Conservation (phyloP, 441 rosid species). For the Lepidium campestre region DNA sequence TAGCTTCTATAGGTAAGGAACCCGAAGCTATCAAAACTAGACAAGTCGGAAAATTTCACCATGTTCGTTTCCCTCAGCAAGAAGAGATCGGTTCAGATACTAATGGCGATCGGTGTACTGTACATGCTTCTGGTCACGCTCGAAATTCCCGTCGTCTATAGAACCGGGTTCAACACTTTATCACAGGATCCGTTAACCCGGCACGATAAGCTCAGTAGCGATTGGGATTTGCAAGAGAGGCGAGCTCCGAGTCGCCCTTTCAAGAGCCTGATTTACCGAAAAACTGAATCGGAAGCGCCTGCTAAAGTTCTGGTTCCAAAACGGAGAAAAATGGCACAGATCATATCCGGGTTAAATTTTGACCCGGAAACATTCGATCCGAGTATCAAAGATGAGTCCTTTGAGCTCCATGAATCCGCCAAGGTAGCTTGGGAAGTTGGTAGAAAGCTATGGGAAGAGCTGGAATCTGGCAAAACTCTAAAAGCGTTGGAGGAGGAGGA, state of each 20-base stretch:
- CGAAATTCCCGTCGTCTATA: conserved; percentile 73
- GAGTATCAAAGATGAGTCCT: conserved; percentile 40
- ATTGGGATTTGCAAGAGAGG: conserved; percentile 39
- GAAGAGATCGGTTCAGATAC: conserved; percentile 61
- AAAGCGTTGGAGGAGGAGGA: conserved; percentile 14
- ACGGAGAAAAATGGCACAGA: not conserved
- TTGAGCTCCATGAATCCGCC: conserved; percentile 68
- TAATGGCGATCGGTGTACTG: conserved; percentile 44
- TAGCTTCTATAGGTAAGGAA: no score
- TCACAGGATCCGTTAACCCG: conserved; percentile 40
- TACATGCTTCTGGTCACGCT: conserved; percentile 57
- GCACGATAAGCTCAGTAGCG: conserved; percentile 36
- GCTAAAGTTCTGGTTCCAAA: not conserved
- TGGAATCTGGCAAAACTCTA: conserved; percentile 39
- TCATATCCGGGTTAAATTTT: conserved; percentile 47
- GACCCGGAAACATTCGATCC: conserved; percentile 45
- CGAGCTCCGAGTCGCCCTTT: conserved; percentile 67
- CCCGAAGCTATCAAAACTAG: conserved; percentile 20
- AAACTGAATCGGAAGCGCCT: conserved; percentile 34
- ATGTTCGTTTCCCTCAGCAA: conserved; percentile 35
- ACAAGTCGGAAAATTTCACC: conserved; percentile 39
- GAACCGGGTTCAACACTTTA: conserved; percentile 30
- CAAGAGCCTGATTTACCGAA: conserved; percentile 34
- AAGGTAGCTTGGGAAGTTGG: conserved; percentile 74
- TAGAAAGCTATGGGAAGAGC: conserved; percentile 42